Evolutionary conservation across 768 basidiomycete genomes (phyloP).

Genomic region (Auricularia heimuer): DNA sequence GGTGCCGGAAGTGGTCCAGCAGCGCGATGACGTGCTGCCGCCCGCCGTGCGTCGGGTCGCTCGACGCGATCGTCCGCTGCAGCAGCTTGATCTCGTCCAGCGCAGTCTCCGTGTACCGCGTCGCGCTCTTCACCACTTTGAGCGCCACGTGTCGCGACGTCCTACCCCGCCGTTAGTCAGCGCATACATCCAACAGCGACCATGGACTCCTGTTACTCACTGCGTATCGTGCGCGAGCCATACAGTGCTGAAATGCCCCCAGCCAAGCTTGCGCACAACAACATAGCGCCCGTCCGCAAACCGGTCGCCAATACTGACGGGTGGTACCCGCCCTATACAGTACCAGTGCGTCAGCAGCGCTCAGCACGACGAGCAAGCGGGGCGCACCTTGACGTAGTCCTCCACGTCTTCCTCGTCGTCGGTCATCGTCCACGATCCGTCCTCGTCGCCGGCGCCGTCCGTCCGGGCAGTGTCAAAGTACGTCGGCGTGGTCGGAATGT

Average conservation of each 20-base stretch:
- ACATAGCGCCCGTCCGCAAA: conserved; percentile 81
- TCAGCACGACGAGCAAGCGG: not conserved
- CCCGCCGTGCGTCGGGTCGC: conserved; percentile 66
- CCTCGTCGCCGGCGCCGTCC: not conserved
- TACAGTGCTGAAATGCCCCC: conserved; percentile 94
- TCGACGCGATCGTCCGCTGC: conserved; percentile 18
- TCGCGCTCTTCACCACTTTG: conserved; percentile 92
- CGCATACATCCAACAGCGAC: not conserved
- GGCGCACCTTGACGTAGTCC: conserved; percentile 42
- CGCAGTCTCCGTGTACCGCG: conserved; percentile 92
- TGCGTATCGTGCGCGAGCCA: conserved; percentile 77
- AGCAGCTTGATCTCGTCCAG: conserved; percentile 90
- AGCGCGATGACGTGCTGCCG: conserved; percentile 77
- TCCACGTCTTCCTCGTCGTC: conserved; percentile 90
- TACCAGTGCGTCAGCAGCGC: not conserved
- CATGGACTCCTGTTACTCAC: conserved; percentile 36
- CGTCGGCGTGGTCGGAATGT: too few species aligned
- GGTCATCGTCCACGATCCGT: not conserved
- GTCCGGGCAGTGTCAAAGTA: too few species aligned
- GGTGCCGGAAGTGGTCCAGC: conserved; percentile 80
- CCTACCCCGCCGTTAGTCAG: not conserved
- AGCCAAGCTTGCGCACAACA: conserved; percentile 86
- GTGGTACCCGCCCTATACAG: conserved; percentile 54
- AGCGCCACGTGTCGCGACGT: conserved; percentile 63
- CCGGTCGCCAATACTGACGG: conserved; percentile 67